Base-by-base conservation (phyloP, 345 rosid genomes). In the Murraya koenigii region DNA sequence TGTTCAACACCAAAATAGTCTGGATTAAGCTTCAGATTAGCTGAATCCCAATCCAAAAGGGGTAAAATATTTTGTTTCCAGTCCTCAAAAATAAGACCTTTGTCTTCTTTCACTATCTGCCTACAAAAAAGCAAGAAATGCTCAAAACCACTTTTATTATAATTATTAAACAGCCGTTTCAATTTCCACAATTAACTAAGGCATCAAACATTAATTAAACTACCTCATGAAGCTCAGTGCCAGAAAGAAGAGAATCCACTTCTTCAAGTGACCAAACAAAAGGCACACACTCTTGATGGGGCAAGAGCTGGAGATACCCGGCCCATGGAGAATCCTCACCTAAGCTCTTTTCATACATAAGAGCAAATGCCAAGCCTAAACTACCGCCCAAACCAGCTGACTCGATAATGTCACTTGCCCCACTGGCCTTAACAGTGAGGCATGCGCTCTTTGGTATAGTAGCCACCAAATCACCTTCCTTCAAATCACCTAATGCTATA, bases 201-300 rank as follows among this genome's bases (percentile, higher is more conserved):
- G 49, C 49, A 44, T 44, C 49, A 3, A 13, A 3, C 4, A 22
- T 44, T 4, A 0, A 4, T 25, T 19, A 64, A 32, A 75, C 32
- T 66, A 95, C 98, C 93, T 88, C 82, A 76, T 95, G 95, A 58
- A 95, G 93, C 87, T 95, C 98, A 61, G 98, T 95, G 54, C 98
- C 97, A 6, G 62, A 60, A 36, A 95, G 93, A 17, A 95, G 86
- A 47, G 79, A 83, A 77, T 95, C 92, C 56, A 95, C 72, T 35
- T 93, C 92, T 30, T 73, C 78, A 71, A 79, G 59, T 4, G 93
- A 80, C 97, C 98, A 95, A 55, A 91, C 84, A 23, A 89, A 79
- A 17, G 97, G 97, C 82, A 95, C 71, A 76, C 78, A 82, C 73
- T 93, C 94, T 59, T 79, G 84, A 7, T 80, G 39, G 58, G 97